These are phyloP conservation scores for Amborella trichopoda DNA, from an alignment of 164 flowering plant genomes.

Conservation along the genomic window DNA sequence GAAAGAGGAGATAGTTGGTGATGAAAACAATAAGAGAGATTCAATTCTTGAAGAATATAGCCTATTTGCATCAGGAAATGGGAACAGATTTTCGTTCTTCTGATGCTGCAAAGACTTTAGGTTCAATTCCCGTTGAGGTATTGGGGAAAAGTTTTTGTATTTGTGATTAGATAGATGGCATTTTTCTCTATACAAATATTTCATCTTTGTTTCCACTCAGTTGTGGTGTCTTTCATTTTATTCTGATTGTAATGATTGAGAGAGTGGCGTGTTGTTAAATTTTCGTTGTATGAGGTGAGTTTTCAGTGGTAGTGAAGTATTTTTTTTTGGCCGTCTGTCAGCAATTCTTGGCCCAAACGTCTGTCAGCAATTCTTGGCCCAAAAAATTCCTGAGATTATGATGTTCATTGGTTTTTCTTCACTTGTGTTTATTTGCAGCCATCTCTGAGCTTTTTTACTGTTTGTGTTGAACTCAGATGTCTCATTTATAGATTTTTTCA, in stretches of 20 bases:
- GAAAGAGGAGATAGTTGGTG: conserved; percentile 23
- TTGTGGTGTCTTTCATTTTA: conserved; percentile 15
- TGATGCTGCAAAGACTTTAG: conserved; percentile 22
- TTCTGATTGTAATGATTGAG: conserved; percentile 18
- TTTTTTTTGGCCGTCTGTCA: background rate
- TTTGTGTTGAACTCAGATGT: too few species aligned
- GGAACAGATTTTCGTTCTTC: conserved; percentile 60
- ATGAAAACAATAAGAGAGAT: conserved; percentile 37
- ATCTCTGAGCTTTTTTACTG: too few species aligned
- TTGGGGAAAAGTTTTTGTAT: conserved; percentile 20
- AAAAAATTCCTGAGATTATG: too few species aligned
- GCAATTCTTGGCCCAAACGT: background rate
- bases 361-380: too few species aligned
- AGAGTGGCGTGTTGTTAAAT: conserved; percentile 9
- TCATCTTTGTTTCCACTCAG: conserved; percentile 14
- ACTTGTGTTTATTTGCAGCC: too few species aligned
- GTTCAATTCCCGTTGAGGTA: conserved; percentile 4
- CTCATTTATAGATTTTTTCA: too few species aligned
- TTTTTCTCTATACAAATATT: conserved; percentile 19
- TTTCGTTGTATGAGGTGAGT: conserved; percentile 8
- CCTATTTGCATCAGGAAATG: conserved; percentile 69
- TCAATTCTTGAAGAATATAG: conserved; percentile 62
- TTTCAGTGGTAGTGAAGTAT: conserved; percentile 5
- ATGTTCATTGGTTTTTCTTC: too few species aligned
- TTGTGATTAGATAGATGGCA: conserved; percentile 32